phyloP scores from a whole-genome alignment of 305 asterid species.

The Rubia tinctorum region DNA sequence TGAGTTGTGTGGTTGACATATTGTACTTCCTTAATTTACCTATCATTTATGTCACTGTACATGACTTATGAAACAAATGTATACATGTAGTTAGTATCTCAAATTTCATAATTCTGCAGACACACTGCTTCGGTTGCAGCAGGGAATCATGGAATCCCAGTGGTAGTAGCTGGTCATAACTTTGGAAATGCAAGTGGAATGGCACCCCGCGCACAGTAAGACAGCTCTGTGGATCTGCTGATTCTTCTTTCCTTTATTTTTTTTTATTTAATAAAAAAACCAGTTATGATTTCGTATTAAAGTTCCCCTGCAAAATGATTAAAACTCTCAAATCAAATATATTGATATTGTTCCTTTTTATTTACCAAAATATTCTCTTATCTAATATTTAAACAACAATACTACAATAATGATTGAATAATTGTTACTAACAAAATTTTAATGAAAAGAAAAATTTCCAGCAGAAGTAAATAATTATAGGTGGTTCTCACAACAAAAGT shows the following conservation, averaged over 20 bases:
- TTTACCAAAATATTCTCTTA: neutral
- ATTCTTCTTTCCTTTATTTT: neutral
- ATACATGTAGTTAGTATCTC: neutral
- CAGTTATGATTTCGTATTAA: neutral
- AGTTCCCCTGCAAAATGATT: neutral
- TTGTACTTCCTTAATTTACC: neutral
- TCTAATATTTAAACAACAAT: neutral
- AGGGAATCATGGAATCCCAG: conserved; percentile 93
- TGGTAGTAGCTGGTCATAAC: conserved; percentile 83
- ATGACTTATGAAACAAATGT: neutral
- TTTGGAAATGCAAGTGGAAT: conserved; percentile 99
- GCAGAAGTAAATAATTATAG: neutral
- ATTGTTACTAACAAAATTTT: neutral
- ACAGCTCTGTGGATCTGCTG: conserved; percentile 9
- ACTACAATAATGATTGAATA: neutral
- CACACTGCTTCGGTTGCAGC: conserved; percentile 96
- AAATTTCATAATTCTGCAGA: conserved; percentile 37
- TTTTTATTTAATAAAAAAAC: neutral
- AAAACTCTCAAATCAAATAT: neutral
- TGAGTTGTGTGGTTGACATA: neutral
- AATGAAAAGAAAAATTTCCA: neutral
- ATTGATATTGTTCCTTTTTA: neutral
- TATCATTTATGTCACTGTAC: neutral
- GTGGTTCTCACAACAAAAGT: neutral
- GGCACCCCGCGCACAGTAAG: conserved; percentile 99